Evolutionary conservation across 495 filamentous ascomycete species (phyloP).

Genomic region (Hypoxylon crocopeplum): DNA sequence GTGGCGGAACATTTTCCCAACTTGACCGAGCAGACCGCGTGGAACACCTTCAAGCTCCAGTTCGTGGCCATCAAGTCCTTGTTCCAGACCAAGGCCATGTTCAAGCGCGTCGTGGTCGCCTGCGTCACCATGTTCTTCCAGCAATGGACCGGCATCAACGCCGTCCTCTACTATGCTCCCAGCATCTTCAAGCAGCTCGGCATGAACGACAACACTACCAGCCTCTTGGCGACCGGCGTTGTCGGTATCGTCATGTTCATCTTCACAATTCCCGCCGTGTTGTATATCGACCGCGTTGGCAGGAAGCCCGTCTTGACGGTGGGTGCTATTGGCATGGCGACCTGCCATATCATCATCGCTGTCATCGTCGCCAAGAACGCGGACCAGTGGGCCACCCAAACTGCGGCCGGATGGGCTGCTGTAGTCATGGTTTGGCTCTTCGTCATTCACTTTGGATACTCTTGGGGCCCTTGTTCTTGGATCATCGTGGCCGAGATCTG

Average conservation of each 20-base stretch:
- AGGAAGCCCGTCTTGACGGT: slow-evolving; percentile 64
- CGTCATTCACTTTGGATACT: slow-evolving; percentile 81
- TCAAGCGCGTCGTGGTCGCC: slow-evolving; percentile 73
- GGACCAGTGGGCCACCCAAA: slow-evolving; percentile 62
- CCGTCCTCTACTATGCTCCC: slow-evolving; percentile 75
- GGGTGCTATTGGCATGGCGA: slow-evolving; percentile 65
- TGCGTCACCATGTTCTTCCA: slow-evolving; percentile 77
- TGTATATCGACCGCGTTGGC: slow-evolving; percentile 68
- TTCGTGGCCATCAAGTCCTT: slow-evolving; percentile 75
- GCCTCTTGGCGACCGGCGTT: slow-evolving; percentile 79
- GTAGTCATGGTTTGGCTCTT: slow-evolving; percentile 85
- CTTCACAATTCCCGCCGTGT: slow-evolving; percentile 70
- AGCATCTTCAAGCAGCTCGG: slow-evolving; percentile 76
- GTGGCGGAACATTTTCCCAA: slow-evolving; percentile 74
- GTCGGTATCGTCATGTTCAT: slow-evolving; percentile 79
- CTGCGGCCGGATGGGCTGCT: slow-evolving; percentile 76
- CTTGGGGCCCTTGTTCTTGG: slow-evolving; percentile 76
- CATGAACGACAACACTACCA: slow-evolving; percentile 64
- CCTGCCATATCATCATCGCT: slow-evolving; percentile 75
- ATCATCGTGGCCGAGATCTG: slow-evolving; percentile 77
- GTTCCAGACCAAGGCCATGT: slow-evolving; percentile 76
- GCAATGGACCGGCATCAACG: slow-evolving; percentile 79
- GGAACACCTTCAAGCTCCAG: slow-evolving; percentile 71
- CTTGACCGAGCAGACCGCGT: slow-evolving; percentile 63
- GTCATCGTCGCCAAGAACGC: slow-evolving; percentile 72